These are phyloP conservation scores for Diaporthe citriasiana DNA, from an alignment of 2,329 filamentous ascomycete genomes.

Conservation along the genomic window DNA sequence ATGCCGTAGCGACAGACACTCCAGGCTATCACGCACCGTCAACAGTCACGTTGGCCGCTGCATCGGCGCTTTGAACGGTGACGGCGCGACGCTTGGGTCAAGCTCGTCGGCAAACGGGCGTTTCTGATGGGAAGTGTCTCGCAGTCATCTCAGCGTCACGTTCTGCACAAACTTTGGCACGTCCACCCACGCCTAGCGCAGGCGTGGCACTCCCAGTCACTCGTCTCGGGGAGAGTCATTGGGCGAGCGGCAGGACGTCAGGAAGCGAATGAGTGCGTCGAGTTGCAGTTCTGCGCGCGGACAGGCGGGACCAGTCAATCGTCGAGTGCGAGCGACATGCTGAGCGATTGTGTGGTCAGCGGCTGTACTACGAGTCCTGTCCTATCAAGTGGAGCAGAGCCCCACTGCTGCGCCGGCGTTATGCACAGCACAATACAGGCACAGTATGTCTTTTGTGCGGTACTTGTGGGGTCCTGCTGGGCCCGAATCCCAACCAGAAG, in stretches of 20 bases:
- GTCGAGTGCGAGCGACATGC: slow-evolving; percentile 32
- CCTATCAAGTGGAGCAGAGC: slow-evolving; percentile 43
- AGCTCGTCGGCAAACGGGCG: slow-evolving; percentile 32
- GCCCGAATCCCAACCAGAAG: slow-evolving; percentile 38
- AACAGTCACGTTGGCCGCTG: slow-evolving; percentile 7
- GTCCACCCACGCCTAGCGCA: slow-evolving; percentile 34
- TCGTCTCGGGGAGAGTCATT: slow-evolving; percentile 23
- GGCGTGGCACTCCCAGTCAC: slow-evolving; percentile 33
- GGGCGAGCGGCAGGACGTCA: slow-evolving; percentile 34
- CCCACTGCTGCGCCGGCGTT: slow-evolving; percentile 41
- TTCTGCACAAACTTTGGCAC: slow-evolving; percentile 35
- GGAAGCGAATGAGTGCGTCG: slow-evolving; percentile 40
- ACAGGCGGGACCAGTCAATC: slow-evolving; percentile 12
- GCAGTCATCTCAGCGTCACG: slow-evolving; percentile 32
- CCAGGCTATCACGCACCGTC: slow-evolving; percentile 4
- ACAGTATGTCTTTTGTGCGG: slow-evolving; percentile 32
- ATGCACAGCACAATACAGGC: slow-evolving; percentile 42
- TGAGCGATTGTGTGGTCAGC: slow-evolving; percentile 44
- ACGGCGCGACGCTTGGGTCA: slow-evolving; percentile 35
- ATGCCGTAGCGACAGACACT: background rate
- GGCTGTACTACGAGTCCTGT: slow-evolving; percentile 39
- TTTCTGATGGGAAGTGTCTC: slow-evolving; percentile 13
- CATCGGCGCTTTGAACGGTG: slow-evolving; percentile 9
- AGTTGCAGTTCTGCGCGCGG: slow-evolving; percentile 27
- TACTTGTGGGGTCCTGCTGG: slow-evolving; percentile 33